Percentiles rank a stretch among this genome's conserved stretches.
Conservation (phyloP, 306 rosid species). For the Quercus alba region DNA sequence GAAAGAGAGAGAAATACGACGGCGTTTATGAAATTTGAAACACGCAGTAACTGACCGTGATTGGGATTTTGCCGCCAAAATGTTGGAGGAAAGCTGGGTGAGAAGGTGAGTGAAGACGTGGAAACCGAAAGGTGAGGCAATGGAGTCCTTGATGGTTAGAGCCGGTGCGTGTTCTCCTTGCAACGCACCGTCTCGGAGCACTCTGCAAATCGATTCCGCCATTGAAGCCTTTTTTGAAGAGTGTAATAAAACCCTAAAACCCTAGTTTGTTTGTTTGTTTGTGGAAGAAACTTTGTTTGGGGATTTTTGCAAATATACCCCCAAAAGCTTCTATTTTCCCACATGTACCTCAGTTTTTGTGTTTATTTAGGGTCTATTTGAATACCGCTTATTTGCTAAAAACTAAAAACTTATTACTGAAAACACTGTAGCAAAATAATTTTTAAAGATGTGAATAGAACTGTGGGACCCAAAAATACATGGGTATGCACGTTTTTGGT, state of each 20-base stretch:
- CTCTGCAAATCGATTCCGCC: constrained; percentile 74
- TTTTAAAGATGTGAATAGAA: no score
- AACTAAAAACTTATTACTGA: no score
- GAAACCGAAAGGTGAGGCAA: constrained; percentile 60
- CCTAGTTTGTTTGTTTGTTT: not conserved
- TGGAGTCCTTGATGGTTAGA: constrained; percentile 71
- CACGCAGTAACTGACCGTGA: constrained; percentile 50
- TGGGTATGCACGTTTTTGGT: no score
- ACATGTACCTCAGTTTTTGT: not conserved
- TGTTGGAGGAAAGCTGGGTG: constrained; percentile 52
- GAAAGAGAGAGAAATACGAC: not conserved
- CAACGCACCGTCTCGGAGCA: constrained; percentile 69
- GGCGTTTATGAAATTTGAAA: not conserved
- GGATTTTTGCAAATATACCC: not conserved
- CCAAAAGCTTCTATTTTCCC: not conserved
- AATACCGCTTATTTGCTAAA: no score
- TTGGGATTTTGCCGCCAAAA: constrained; percentile 65
- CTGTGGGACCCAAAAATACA: no score
- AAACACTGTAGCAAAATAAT: no score
- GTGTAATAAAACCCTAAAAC: not conserved
- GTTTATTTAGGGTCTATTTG: no score
- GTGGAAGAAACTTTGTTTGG: not conserved
- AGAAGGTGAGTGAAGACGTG: constrained; percentile 60
- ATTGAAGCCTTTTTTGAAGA: constrained; percentile 21
- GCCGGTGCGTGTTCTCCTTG: constrained; percentile 88